Evolutionary conservation across 768 basidiomycete genomes (phyloP).

Genomic region (Phanerochaete sordida): DNA sequence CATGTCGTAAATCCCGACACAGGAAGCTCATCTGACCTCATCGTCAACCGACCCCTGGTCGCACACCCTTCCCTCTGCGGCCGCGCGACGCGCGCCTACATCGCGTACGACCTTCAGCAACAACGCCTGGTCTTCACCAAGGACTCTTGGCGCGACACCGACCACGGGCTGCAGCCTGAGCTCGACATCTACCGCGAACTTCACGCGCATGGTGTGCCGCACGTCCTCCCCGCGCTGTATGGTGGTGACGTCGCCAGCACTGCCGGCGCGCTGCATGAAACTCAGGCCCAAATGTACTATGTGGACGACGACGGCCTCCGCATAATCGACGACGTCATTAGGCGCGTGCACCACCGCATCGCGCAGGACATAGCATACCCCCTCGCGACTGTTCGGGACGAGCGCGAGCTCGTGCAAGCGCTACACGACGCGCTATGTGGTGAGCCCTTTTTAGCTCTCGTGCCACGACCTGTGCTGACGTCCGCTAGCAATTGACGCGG

Average conservation of each 20-base stretch:
- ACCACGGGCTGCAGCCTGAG: not conserved
- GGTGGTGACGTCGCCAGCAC: not conserved
- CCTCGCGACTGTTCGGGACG: not conserved
- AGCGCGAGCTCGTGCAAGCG: not conserved
- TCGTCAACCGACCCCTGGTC: not conserved
- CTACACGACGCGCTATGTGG: not conserved
- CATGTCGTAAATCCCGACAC: not conserved
- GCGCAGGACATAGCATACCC: slow-evolving; percentile 4
- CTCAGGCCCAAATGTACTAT: too few species aligned
- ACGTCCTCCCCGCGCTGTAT: not conserved
- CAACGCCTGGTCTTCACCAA: slow-evolving; percentile 6
- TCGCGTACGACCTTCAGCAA: not conserved
- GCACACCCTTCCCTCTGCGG: not conserved
- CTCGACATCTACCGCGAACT: not conserved
- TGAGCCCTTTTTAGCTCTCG: not conserved
- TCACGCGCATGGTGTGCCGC: not conserved
- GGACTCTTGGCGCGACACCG: not conserved
- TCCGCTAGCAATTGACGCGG: not conserved
- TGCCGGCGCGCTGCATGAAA: not conserved
- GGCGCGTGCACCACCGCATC: slow-evolving; percentile 7
- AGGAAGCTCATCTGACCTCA: not conserved
- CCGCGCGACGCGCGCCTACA: slow-evolving; percentile 3
- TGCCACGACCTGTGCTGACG: not conserved
- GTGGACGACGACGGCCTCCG: too few species aligned
- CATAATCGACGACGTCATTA: too few species aligned